Percentiles rank a stretch among this genome's conserved stretches.
Conservation (phyloP, 1,139 yeast species). For the Geotrichum candidum region DNA sequence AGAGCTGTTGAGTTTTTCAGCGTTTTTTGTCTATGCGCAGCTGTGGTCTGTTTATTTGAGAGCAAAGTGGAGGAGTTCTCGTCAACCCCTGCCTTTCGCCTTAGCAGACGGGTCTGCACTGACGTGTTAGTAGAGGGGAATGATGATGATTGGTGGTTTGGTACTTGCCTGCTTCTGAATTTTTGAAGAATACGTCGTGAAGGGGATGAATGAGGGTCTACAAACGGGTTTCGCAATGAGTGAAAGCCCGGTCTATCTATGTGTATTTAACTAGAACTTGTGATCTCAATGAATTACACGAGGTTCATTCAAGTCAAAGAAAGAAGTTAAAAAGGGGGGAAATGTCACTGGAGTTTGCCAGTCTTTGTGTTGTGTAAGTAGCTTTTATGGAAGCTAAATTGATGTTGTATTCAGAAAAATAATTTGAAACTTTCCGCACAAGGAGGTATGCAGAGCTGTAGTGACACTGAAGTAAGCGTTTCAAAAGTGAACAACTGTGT, state of each 20-base stretch:
- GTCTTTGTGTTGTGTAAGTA: neutral
- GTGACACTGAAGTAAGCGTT: neutral
- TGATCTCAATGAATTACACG: neutral
- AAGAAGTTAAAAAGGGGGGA: neutral
- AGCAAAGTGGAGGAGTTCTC: conserved; percentile 8
- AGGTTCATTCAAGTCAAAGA: neutral
- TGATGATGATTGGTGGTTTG: neutral
- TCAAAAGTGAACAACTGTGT: neutral
- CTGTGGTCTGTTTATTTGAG: neutral
- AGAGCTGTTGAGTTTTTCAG: neutral
- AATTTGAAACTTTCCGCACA: neutral
- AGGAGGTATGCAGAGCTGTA: neutral
- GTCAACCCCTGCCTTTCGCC: conserved; percentile 3
- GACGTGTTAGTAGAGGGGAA: neutral
- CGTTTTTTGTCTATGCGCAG: neutral
- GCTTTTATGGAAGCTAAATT: neutral
- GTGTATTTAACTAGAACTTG: neutral
- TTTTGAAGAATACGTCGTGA: conserved; percentile 7
- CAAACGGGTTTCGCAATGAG: neutral
- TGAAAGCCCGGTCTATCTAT: neutral
- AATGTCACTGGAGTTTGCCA: neutral
- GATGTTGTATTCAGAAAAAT: neutral
- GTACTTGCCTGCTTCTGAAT: conserved; percentile 7
- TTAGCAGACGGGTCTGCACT: conserved; percentile 3
- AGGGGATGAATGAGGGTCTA: neutral